Evolutionary conservation across 306 rosid species (phyloP).

Genomic region (Styphnolobium japonicum): DNA sequence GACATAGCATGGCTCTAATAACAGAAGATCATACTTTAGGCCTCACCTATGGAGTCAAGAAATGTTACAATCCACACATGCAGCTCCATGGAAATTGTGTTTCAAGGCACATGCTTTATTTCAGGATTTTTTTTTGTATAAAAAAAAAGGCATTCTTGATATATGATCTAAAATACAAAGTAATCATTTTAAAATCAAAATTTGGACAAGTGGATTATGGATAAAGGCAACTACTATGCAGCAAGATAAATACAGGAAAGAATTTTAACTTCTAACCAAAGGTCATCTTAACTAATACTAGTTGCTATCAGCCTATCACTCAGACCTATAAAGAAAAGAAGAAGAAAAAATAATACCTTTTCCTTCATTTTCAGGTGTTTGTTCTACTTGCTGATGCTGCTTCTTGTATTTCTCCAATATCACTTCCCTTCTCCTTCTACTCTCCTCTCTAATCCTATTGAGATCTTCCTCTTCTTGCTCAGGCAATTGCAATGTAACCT

Average conservation of each 20-base stretch:
- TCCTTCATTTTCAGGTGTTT: conserved; percentile 35
- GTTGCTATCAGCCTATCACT: background rate
- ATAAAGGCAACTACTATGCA: background rate
- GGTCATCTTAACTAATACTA: background rate
- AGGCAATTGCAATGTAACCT: conserved; percentile 42
- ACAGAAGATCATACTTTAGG: background rate
- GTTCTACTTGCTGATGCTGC: conserved; percentile 50
- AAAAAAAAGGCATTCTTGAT: background rate
- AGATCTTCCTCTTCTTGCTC: conserved; percentile 96
- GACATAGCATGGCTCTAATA: background rate
- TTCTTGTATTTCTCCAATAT: conserved; percentile 86
- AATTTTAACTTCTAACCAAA: background rate
- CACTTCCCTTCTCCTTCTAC: conserved; percentile 82
- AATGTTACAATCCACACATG: background rate
- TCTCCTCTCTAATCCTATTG: conserved; percentile 90
- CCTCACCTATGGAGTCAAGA: background rate
- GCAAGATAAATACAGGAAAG: background rate
- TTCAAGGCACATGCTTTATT: background rate
- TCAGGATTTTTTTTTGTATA: background rate
- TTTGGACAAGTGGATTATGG: background rate
- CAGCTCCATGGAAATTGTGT: background rate
- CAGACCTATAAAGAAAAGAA: background rate
- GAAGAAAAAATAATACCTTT: conserved; percentile 40
- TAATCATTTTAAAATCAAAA: background rate
- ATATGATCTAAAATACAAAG: background rate